Conservation (phyloP, 495 filamentous ascomycete genomes). For the Chaetomium cochliodes region DNA sequence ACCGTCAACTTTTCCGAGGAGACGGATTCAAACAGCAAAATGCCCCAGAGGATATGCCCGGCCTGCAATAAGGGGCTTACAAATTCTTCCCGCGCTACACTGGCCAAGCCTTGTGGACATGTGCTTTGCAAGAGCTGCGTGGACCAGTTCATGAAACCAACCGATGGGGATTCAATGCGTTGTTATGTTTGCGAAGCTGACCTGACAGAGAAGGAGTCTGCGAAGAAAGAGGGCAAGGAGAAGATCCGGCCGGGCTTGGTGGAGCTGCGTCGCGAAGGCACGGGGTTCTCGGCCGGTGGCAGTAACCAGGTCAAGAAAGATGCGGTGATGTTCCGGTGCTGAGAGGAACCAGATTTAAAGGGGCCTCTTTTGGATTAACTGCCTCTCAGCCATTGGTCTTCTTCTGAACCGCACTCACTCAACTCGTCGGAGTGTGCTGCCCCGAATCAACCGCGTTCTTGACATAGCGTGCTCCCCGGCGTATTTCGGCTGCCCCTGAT, state of each 20-base stretch:
- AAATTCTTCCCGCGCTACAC: constrained; percentile 79
- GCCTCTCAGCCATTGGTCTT: background rate
- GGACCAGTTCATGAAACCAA: constrained; percentile 76
- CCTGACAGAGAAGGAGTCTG: constrained; percentile 51
- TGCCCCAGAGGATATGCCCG: constrained; percentile 68
- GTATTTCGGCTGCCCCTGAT: background rate
- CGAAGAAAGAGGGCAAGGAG: constrained; percentile 51
- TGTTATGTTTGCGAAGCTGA: constrained; percentile 92
- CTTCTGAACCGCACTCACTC: background rate
- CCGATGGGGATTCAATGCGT: constrained; percentile 54
- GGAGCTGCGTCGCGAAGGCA: constrained; percentile 82
- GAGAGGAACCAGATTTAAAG: background rate
- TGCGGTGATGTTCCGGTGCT: constrained; percentile 65
- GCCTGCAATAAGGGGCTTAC: constrained; percentile 81
- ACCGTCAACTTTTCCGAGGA: constrained; percentile 79
- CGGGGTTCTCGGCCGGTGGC: constrained; percentile 86
- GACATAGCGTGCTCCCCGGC: constrained; percentile 6
- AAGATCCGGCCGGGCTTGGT: constrained; percentile 73
- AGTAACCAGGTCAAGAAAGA: constrained; percentile 75
- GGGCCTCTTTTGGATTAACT: background rate
- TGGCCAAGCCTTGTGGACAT: constrained; percentile 92
- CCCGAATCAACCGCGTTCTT: constrained; percentile 16
- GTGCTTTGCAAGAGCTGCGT: constrained; percentile 89
- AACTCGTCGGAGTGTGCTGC: constrained; percentile 19
- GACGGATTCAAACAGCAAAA: constrained; percentile 53